Conservation (phyloP, 345 rosid species). For the Stellera chamaejasme region DNA sequence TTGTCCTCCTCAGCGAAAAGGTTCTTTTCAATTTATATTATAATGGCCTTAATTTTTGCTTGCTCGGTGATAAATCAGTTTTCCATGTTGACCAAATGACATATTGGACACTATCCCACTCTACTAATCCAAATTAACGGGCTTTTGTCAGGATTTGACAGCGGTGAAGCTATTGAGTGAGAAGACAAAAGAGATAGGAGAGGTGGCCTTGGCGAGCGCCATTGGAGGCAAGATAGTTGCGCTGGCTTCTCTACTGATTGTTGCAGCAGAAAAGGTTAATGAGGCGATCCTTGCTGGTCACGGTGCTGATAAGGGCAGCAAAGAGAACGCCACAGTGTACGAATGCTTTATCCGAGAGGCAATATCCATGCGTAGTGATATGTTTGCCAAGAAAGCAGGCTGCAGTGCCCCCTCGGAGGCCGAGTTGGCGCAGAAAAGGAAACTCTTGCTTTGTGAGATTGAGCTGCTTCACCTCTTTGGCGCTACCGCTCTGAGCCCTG, state of each 20-base stretch:
- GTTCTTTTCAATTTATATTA: slow-evolving; percentile 17
- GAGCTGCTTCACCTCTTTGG: slow-evolving; percentile 72
- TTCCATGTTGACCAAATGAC: background rate
- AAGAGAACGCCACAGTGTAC: slow-evolving; percentile 47
- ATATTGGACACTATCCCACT: background rate
- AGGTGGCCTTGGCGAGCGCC: slow-evolving; percentile 47
- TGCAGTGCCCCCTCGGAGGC: slow-evolving; percentile 14
- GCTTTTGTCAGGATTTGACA: slow-evolving; percentile 36
- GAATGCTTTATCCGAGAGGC: slow-evolving; percentile 57
- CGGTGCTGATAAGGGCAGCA: slow-evolving; percentile 28
- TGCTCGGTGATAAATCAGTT: background rate
- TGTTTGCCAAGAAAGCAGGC: slow-evolving; percentile 15
- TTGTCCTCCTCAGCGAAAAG: slow-evolving; percentile 50
- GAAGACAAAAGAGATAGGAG: slow-evolving; percentile 42
- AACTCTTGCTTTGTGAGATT: slow-evolving; percentile 53
- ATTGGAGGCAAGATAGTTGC: slow-evolving; percentile 42
- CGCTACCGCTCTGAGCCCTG: slow-evolving; percentile 24
- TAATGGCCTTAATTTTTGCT: slow-evolving; percentile 3
- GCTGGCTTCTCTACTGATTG: slow-evolving; percentile 44
- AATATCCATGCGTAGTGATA: slow-evolving; percentile 21
- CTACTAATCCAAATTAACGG: background rate
- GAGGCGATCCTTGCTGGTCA: slow-evolving; percentile 26
- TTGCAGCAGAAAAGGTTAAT: slow-evolving; percentile 45
- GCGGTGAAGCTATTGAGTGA: slow-evolving; percentile 47
- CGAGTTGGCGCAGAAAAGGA: slow-evolving; percentile 32